Conservation (phyloP, 768 basidiomycete species). For the Strobilomyces dryophilus region DNA sequence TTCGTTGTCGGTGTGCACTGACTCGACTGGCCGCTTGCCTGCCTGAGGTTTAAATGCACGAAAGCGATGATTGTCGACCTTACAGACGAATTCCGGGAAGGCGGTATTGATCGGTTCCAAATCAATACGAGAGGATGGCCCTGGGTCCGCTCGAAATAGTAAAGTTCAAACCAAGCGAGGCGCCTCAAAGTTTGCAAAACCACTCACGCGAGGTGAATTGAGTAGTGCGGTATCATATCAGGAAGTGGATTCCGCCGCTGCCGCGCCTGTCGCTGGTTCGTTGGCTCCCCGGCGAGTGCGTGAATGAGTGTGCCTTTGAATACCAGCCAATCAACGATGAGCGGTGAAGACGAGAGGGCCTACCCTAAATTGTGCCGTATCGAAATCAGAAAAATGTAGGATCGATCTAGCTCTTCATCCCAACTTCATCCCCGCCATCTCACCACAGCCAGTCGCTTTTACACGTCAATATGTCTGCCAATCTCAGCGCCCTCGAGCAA, state of each 20-base stretch:
- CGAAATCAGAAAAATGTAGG: conserved; percentile 14
- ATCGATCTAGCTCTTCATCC: conserved; percentile 30
- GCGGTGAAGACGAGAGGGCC: conserved; percentile 10
- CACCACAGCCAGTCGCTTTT: conserved; percentile 4
- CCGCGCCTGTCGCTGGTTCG: neutral
- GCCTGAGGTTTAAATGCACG: neutral
- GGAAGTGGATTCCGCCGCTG: neutral
- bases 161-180: neutral
- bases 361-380: conserved; percentile 30
- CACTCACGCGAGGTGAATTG: neutral
- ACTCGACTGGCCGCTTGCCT: neutral
- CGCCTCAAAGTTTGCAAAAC: neutral
- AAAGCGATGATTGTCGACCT: neutral
- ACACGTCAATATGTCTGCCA: conserved; percentile 51
- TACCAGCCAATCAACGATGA: conserved; percentile 11
- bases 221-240: neutral
- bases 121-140: neutral
- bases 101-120: neutral
- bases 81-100: neutral
- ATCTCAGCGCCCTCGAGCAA: conserved; percentile 72
- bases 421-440: conserved; percentile 28
- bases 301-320: neutral
- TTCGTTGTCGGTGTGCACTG: conserved; percentile 18
- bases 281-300: neutral
- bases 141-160: neutral